Evolutionary conservation across 2,329 filamentous ascomycete species (phyloP), one percentile per base, ranked within the genome.

Genomic region (Pyrenophora teres): DNA sequence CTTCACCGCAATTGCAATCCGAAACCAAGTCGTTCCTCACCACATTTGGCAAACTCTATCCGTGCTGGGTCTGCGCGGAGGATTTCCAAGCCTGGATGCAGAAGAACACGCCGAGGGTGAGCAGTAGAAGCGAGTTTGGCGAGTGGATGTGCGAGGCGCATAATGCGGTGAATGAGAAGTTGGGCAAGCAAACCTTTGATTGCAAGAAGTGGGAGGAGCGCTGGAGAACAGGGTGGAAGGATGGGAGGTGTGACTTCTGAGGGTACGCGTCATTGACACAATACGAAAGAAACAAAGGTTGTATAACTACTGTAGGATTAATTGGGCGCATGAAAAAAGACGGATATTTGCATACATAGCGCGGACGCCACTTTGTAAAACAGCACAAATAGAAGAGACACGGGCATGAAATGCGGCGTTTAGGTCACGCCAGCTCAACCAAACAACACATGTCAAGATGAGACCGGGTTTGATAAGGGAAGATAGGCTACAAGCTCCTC

Each of bases 11-110:
- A 8, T 84, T 96, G 63, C 91, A 97, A 71, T 77, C 78, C 25
- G 88, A 97, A 63, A 87, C 95, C 63, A 80, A 81, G 49, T 81
- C 84, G 44, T 97, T 99, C 76, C 81, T 99, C 64, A 77, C 79
- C 19, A 80, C 92, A 2, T 96, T 99, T 72, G 87, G 89, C 21
- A 88, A 88, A 62, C 76, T 97, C 16, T 99, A 99, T 70, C 94
- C 94, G 3, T 99, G 94, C 79, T 96, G 92, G 91, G 84, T 89
- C 3, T 99, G 94, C 74, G 94, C 92, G 30, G 88, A 93, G 54
- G 93, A 97, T 70, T 97, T 99, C 73, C 88, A 88, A 72, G 73
- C 72, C 0, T 97, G 93, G 82, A 87, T 97, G 78, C 80, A 79
- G 56, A 81, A 82, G 57, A 88, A 92, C 60, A 83, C 84, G 68